Evolutionary conservation across 495 filamentous ascomycete species (phyloP).

Genomic region (Penicillium cataractarum): DNA sequence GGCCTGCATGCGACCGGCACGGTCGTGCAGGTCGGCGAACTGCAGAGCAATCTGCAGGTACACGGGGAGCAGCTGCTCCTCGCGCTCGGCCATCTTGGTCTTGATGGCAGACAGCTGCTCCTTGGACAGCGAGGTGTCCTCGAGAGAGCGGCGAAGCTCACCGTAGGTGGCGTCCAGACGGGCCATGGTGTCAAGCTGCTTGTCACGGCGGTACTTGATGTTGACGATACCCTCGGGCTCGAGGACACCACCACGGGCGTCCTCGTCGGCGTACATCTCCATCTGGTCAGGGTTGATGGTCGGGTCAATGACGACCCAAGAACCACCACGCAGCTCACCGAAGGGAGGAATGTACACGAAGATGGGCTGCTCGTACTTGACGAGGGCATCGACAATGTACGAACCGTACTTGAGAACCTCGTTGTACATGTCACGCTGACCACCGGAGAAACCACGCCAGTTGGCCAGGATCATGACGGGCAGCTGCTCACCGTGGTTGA

Average conservation of each 20-base stretch:
- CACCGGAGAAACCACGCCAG: constrained; percentile 99
- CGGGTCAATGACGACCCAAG: constrained; percentile 98
- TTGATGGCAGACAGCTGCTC: constrained; percentile 80
- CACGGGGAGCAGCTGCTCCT: constrained; percentile 85
- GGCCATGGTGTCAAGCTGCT: constrained; percentile 97
- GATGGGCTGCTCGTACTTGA: constrained; percentile 97
- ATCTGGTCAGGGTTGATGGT: constrained; percentile 95
- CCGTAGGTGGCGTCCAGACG: constrained; percentile 85
- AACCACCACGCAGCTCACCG: constrained; percentile 97
- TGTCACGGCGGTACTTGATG: constrained; percentile 97
- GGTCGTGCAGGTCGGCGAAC: constrained; percentile 96
- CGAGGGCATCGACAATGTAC: constrained; percentile 96
- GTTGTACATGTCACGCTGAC: constrained; percentile 99
- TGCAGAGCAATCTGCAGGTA: constrained; percentile 92
- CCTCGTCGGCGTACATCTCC: constrained; percentile 99
- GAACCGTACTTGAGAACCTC: constrained; percentile 99
- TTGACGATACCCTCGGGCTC: constrained; percentile 97
- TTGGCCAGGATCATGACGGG: constrained; percentile 99
- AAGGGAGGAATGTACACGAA: constrained; percentile 98
- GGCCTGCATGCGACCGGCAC: constrained; percentile 95
- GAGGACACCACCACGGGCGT: constrained; percentile 92
- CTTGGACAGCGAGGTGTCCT: constrained; percentile 66
- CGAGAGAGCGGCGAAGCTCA: constrained; percentile 74
- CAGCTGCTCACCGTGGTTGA: constrained; percentile 98
- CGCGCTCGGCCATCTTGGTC: constrained; percentile 81